Evolutionary conservation across 192 early-diverging fungal genomes (phyloP), one percentile per base, ranked within the genome.

Genomic region (Coemansia javaensis): DNA sequence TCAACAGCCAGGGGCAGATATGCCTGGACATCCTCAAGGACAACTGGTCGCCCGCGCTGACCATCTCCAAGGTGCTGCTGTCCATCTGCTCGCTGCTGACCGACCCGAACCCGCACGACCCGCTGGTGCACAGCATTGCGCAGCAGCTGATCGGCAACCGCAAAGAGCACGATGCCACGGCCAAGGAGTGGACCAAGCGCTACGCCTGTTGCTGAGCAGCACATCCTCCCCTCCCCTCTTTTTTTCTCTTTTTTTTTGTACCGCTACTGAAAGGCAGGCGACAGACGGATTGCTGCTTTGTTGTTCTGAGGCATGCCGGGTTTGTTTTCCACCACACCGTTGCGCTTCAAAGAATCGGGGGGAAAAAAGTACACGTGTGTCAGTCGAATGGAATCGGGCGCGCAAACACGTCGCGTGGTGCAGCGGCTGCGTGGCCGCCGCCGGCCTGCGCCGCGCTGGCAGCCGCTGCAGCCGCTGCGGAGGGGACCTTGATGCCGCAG

Each of bases 1-100:
- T 98, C 70, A 93, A 91, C 66, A 84, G 79, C 46, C 81, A 83
- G 53, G 94, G 94, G 11, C 79, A 79, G 39, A 94, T 98, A 45
- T 98, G 94, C 72, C 69, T 98, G 48, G 91, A 96, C 42, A 91
- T 94, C 30, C 74, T 98, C 28, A 98, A 98, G 71, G 93, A 98
- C 57, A 93, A 98, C 63, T 98, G 93, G 94, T 90, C 87, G 36
- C 94, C 93, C 16, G 92, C 90, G 21, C 62, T 98, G 44, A 96
- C 94, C 11, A 93, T 94, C 50, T 89, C 90, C 30, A 96, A 97
- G 71, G 93, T 98, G 11, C 64, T 98, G 54, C 75, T 98, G n/a
- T 93, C 90, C 2, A 89, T 98, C 53, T 90, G 87, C 63, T 92
- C 89, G 10, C 74, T 98, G 31, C 77, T 98, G n/a, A 91, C 89